Evolutionary conservation across 2,329 filamentous ascomycete species (phyloP), one percentile per base, ranked within the genome.

Genomic region (Thielaviopsis ethacetica): DNA sequence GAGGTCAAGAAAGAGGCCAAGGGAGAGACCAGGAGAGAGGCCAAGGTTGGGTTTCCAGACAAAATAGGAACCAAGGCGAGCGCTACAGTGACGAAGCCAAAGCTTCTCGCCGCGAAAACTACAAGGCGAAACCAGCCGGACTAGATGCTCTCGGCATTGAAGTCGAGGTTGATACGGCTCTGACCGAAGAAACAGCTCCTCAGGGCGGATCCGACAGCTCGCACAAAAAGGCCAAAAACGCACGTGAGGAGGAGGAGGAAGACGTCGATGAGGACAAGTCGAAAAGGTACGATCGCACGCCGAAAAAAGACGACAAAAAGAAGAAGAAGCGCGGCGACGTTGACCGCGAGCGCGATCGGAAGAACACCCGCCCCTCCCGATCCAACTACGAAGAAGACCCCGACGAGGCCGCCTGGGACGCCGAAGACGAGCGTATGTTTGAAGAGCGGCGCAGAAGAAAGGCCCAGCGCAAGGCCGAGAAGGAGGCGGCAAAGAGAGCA

Each of bases 401-500:
- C 34, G 56, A 59, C 27, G 57, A 41, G 15, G 49, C 49, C 21
- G 57, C 54, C 13, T 61, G 60, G 60, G 56, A 44, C 24, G 51
- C 49, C 9, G 57, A 61, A 56, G 56, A 61, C 47, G 60, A 61
- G 12, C 44, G 54, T 50, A 24, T 47, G 9, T 56, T 61, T 34
- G 57, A 61, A 47, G 51, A 55, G 44, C 58, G 58, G 24, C 53
- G 54, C 10, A 26, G 53, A 41, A 53, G 50, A 30, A 61, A 61
- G 56, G 60, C 60, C 7, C 57, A 57, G 5, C 56, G 60, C 15
- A 61, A 54, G 24, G 53, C 56, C n/a, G 60, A 56, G 22, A 61
- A 61, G 41, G 60, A 61, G 26, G 57, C 60, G 17, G 53, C 38
- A 12, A 61, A 59, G 52, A 30, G 34, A 24, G 60, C 60, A 5